A percentile compares a stretch with the other conserved stretches of the same genome.
Conservation (phyloP, 2,329 filamentous ascomycete genomes). For the Fusarium tanahbumbuense region DNA sequence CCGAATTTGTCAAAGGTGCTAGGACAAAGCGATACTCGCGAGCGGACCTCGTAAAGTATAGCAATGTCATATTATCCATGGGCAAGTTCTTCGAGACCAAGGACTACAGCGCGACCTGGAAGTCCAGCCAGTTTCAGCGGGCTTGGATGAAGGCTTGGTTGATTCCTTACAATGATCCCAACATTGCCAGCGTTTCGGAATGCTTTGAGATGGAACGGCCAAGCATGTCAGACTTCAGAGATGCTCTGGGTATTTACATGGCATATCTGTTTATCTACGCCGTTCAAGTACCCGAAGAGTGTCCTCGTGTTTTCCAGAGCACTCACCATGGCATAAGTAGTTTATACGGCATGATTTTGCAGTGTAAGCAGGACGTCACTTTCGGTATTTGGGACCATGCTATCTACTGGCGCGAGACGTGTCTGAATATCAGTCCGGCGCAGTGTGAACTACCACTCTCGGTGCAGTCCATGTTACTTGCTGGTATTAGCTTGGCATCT, state of each 20-base stretch:
- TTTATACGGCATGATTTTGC: constrained; percentile 32
- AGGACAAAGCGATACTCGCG: constrained; percentile 27
- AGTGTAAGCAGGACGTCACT: constrained; percentile 31
- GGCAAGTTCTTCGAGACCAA: constrained; percentile 37
- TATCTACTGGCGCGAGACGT: constrained; percentile 37
- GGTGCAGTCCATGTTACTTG: constrained; percentile 35
- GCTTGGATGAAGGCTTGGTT: constrained; percentile 33
- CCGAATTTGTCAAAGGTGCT: constrained; percentile 35
- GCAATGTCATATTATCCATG: constrained; percentile 33
- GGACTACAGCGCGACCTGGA: constrained; percentile 33
- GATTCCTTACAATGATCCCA: constrained; percentile 24
- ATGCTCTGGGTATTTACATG: constrained; percentile 26
- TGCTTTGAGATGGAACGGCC: constrained; percentile 37
- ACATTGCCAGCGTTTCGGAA: constrained; percentile 18
- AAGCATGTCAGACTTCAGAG: constrained; percentile 28
- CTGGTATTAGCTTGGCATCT: constrained; percentile 32
- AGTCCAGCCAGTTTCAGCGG: constrained; percentile 1
- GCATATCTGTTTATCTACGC: constrained; percentile 38
- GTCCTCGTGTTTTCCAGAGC: constrained; percentile 37
- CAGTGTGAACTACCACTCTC: constrained; percentile 32
- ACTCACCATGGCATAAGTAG: constrained; percentile 39
- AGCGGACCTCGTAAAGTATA: constrained; percentile 32
- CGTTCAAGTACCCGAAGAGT: constrained; percentile 28
- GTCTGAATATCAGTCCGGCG: constrained; percentile 36
- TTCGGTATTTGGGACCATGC: constrained; percentile 41